phyloP scores from a whole-genome alignment of 2,329 filamentous ascomycete species.

The Aaosphaeria arxii region DNA sequence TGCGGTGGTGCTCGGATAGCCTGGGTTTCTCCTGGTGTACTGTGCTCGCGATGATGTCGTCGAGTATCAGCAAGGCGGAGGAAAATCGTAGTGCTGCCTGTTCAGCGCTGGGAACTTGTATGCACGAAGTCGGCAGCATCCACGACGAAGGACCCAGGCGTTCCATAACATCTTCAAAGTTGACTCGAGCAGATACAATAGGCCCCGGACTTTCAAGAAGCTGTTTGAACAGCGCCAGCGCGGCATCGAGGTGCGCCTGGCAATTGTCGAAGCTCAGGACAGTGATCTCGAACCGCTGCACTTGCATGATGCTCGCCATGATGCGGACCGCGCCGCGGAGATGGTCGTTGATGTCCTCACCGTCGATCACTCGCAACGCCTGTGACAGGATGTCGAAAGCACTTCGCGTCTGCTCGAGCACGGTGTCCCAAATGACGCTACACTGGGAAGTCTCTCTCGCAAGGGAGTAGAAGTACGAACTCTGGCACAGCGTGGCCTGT shows the following conservation, averaged over 20 bases:
- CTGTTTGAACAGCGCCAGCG: constrained; percentile 50
- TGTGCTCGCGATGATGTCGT: constrained; percentile 38
- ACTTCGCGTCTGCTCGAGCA: constrained; percentile 7
- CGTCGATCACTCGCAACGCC: constrained; percentile 5
- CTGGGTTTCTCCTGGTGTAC: constrained; percentile 25
- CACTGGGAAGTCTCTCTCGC: constrained; percentile 1
- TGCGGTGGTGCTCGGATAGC: constrained; percentile 21
- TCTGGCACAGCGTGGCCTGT: constrained; percentile 38
- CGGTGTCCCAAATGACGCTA: constrained; percentile 2
- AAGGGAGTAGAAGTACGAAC: constrained; percentile 51
- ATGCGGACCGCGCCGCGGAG: constrained; percentile 11
- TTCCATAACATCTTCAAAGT: not conserved
- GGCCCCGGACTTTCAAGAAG: constrained; percentile 1
- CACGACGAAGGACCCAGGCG: constrained; percentile 2
- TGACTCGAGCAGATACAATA: not conserved
- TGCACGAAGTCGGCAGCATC: not conserved
- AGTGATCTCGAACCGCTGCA: constrained; percentile 53
- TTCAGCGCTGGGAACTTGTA: constrained; percentile 28
- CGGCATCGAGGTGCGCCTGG: constrained; percentile 51
- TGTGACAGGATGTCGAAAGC: constrained; percentile 6
- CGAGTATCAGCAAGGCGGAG: constrained; percentile 29
- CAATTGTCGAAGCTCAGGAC: constrained; percentile 48
- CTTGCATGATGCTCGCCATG: constrained; percentile 53
- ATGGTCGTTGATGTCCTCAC: constrained; percentile 5
- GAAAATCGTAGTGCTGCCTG: constrained; percentile 39